A percentile compares a stretch with the other conserved stretches of the same genome.
phyloP scores from a whole-genome alignment of 495 filamentous ascomycete genomes.

The Thermochaetoides thermophila region DNA sequence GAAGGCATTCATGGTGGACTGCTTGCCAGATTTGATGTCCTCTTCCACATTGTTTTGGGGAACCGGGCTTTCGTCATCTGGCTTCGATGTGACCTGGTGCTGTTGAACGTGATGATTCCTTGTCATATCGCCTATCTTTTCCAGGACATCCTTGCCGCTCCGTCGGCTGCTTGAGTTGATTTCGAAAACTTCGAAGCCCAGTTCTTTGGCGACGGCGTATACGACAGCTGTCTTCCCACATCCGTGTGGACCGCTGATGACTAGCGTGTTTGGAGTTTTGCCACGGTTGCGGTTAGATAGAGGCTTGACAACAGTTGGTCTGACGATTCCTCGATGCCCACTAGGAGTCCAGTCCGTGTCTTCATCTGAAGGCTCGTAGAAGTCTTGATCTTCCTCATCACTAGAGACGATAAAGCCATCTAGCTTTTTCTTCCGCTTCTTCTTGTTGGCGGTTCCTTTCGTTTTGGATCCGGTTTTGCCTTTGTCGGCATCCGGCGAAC shows the following conservation, averaged over 20 bases:
- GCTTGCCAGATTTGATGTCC: constrained; percentile 51
- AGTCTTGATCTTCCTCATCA: constrained; percentile 63
- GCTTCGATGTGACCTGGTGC: constrained; percentile 13
- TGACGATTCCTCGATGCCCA: constrained; percentile 21
- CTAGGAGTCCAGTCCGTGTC: constrained; percentile 39
- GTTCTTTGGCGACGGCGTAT: constrained; percentile 88
- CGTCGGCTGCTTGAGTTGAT: constrained; percentile 72
- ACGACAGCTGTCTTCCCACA: constrained; percentile 90
- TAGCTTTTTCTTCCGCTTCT: constrained; percentile 56
- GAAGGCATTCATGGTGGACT: constrained; percentile 67
- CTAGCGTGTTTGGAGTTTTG: constrained; percentile 43
- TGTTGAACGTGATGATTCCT: constrained; percentile 71
- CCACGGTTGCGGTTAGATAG: constrained; percentile 23
- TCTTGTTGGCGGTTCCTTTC: constrained; percentile 37
- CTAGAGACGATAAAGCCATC: constrained; percentile 79
- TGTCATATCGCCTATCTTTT: constrained; percentile 92
- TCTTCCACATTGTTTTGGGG: constrained; percentile 31
- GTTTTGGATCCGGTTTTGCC: constrained; percentile 24
- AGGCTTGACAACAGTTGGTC: constrained; percentile 53
- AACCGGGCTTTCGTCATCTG: constrained; percentile 9
- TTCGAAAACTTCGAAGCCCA: constrained; percentile 90
- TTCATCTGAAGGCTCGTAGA: constrained; percentile 55
- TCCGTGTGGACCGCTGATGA: constrained; percentile 80
- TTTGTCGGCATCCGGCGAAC: constrained; percentile 33
- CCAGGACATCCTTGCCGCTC: constrained; percentile 78